phyloP scores from a whole-genome alignment of 768 basidiomycete species.

The Tulasnella sp. region DNA sequence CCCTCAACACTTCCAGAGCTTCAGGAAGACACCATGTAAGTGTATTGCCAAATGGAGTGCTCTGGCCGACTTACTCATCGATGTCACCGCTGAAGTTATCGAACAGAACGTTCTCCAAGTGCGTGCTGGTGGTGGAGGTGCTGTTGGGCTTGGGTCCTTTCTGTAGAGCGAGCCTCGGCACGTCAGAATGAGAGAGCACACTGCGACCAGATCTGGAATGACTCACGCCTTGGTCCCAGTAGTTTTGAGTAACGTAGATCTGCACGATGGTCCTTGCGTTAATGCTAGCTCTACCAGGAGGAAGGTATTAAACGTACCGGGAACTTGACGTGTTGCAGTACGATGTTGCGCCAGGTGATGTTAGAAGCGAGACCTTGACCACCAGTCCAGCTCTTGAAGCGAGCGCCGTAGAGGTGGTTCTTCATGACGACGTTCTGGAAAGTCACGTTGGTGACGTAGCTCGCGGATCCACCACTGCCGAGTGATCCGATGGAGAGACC shows the following conservation, averaged over 20 bases:
- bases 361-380: constrained; percentile 38
- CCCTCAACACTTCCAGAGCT: constrained; percentile 32
- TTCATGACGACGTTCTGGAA: constrained; percentile 41
- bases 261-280: not conserved
- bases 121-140: constrained; percentile 40
- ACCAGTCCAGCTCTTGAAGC: constrained; percentile 41
- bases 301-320: constrained; percentile 17
- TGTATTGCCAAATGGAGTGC: not conserved
- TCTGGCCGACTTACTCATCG: constrained; percentile 26
- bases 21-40: not conserved
- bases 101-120: constrained; percentile 44
- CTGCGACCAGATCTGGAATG: not conserved
- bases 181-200: not conserved
- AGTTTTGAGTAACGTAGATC: constrained; percentile 44
- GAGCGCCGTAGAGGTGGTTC: constrained; percentile 36
- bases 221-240: constrained; percentile 42
- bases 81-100: constrained; percentile 42
- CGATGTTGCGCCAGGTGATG: constrained; percentile 38
- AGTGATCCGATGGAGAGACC: constrained; percentile 39
- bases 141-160: constrained; percentile 32
- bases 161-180: not conserved
- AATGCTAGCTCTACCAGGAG: not conserved
- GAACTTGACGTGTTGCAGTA: constrained; percentile 34
- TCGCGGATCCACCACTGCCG: constrained; percentile 31
- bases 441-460: constrained; percentile 35